Percentiles rank a stretch among this genome's conserved stretches.
These are phyloP conservation scores for Acidomyces sp. DNA, from an alignment of 495 filamentous ascomycete genomes.

Conservation along the genomic window DNA sequence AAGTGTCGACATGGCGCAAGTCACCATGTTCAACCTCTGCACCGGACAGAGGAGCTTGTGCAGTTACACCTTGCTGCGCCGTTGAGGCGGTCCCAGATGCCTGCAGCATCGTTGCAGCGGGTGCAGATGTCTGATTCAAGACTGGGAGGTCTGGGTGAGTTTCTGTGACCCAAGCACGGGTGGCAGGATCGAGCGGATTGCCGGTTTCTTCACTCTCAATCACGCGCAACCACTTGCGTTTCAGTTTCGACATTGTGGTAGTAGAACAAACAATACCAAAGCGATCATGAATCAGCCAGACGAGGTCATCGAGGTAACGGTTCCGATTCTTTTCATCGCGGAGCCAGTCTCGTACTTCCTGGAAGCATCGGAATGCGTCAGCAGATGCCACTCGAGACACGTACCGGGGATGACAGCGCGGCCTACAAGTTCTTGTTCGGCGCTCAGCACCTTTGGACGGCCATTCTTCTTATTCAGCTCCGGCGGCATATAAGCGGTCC, in stretches of 20 bases:
- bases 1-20: too few relatives aligned
- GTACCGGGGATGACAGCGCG: neutral
- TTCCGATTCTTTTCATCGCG: conserved; percentile 13
- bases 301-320: conserved; percentile 19
- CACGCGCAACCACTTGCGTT: conserved; percentile 18
- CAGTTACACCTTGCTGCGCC: too few relatives aligned
- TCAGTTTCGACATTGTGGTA: conserved; percentile 19
- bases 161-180: conserved; percentile 6
- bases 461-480: conserved; percentile 22
- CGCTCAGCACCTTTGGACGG: conserved; percentile 15
- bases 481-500: conserved; percentile 12
- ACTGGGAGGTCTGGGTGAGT: conserved; percentile 14
- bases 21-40: too few relatives aligned
- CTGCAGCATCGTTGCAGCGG: conserved; percentile 1
- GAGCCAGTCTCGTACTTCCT: conserved; percentile 20
- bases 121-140: neutral
- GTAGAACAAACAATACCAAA: conserved; percentile 18
- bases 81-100: too few relatives aligned
- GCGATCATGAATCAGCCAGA: conserved; percentile 19
- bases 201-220: conserved; percentile 17
- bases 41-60: too few relatives aligned
- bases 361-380: neutral
- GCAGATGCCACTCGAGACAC: neutral
- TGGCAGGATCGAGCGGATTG: conserved; percentile 10
- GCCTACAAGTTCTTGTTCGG: conserved; percentile 18